Evolutionary conservation across 345 rosid genomes (phyloP).

Genomic region (Mangifera indica): DNA sequence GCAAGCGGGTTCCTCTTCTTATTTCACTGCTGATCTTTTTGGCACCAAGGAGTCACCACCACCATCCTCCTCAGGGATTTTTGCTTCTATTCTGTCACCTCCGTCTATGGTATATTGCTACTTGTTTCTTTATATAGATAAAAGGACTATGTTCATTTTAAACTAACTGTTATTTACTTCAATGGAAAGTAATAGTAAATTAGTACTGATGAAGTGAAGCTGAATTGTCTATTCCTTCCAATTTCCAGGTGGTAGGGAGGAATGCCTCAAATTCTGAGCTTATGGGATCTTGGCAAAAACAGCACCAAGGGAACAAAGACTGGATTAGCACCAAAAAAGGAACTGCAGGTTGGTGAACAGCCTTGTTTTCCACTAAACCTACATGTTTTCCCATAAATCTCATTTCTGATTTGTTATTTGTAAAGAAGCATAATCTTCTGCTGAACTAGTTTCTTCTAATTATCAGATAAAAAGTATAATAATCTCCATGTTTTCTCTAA

Average conservation of each 20-base stretch:
- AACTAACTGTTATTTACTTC: neutral
- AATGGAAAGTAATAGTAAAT: neutral
- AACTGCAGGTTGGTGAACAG: slow-evolving; percentile 40
- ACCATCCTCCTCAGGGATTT: slow-evolving; percentile 46
- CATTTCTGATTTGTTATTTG: neutral
- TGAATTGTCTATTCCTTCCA: neutral
- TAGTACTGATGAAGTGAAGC: neutral
- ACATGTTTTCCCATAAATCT: no score
- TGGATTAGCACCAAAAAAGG: slow-evolving; percentile 49
- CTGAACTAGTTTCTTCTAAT: neutral
- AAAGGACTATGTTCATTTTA: neutral
- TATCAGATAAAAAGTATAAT: neutral
- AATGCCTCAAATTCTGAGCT: slow-evolving; percentile 41
- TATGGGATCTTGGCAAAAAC: slow-evolving; percentile 45
- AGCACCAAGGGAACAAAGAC: slow-evolving; percentile 34
- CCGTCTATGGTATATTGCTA: slow-evolving; percentile 44
- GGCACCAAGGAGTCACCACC: slow-evolving; percentile 59
- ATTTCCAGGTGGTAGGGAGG: slow-evolving; percentile 49
- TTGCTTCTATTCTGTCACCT: slow-evolving; percentile 64
- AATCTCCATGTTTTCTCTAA: neutral
- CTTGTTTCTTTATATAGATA: neutral
- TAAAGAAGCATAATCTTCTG: neutral
- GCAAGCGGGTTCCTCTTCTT: slow-evolving; percentile 32
- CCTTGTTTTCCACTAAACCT: slow-evolving; percentile 13
- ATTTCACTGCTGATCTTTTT: slow-evolving; percentile 61